Evolutionary conservation across 2,329 filamentous ascomycete species (phyloP).

Genomic region (Talaromyces sp.): DNA sequence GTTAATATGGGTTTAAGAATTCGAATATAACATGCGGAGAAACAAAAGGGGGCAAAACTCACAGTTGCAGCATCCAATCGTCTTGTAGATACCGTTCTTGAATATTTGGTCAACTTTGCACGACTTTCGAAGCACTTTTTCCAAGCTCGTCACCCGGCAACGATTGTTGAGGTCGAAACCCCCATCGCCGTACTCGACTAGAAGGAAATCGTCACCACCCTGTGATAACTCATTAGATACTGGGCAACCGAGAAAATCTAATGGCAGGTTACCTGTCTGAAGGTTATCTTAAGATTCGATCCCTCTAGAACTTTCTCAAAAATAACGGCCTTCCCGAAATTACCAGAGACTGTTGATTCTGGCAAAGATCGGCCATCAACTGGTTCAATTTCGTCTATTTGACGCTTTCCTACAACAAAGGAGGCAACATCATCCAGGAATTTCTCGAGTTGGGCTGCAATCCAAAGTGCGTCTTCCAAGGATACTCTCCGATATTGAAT

Average conservation of each 20-base stretch:
- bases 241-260: not conserved
- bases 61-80: not conserved
- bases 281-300: not conserved
- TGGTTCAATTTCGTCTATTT: not conserved
- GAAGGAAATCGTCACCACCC: constrained; percentile 48
- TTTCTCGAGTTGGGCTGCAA: constrained; percentile 39
- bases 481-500: constrained; percentile 49
- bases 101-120: not conserved
- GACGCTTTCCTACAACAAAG: not conserved
- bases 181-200: constrained; percentile 56
- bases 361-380: not conserved
- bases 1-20: not conserved
- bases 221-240: constrained; percentile 23
- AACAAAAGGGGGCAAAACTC: not conserved
- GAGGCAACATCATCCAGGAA: constrained; percentile 36
- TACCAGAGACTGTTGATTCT: not conserved
- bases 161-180: constrained; percentile 54
- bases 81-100: not conserved
- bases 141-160: constrained; percentile 44
- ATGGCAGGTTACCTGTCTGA: not conserved
- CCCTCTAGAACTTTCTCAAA: not conserved
- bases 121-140: not conserved
- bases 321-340: not conserved
- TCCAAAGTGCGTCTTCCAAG: constrained; percentile 47
- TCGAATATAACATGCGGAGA: too few species aligned